These are phyloP conservation scores for Podila verticillata DNA, from an alignment of 192 early-diverging fungal species.

Conservation along the genomic window DNA sequence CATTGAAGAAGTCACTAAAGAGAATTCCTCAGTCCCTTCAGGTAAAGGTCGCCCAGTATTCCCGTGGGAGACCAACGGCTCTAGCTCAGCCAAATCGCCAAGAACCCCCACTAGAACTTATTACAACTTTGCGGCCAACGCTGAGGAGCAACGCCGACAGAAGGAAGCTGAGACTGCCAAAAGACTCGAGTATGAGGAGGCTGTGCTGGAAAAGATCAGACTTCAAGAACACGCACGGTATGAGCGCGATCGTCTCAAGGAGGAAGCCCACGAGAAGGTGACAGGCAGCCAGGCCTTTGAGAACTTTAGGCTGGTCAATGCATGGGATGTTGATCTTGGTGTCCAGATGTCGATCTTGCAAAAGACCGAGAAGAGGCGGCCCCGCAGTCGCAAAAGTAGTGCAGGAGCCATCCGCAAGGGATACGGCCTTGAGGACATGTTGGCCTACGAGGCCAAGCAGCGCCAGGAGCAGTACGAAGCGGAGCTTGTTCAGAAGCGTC, in stretches of 20 bases:
- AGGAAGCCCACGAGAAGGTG: conserved; percentile 24
- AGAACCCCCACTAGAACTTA: conserved; percentile 34
- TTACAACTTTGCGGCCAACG: conserved; percentile 30
- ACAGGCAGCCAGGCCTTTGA: conserved; percentile 47
- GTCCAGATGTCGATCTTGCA: conserved; percentile 42
- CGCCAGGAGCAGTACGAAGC: conserved; percentile 39
- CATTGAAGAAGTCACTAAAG: conserved; percentile 22
- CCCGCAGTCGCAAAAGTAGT: conserved; percentile 49
- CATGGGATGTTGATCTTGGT: conserved; percentile 42
- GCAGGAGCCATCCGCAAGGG: conserved; percentile 43
- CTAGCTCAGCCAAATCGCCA: conserved; percentile 2
- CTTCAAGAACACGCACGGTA: conserved; percentile 27
- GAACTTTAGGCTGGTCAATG: conserved; percentile 49
- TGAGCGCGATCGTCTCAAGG: conserved; percentile 22
- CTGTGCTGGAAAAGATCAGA: conserved; percentile 24
- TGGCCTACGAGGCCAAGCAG: conserved; percentile 35
- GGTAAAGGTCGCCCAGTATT: conserved; percentile 38
- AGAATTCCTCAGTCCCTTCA: conserved; percentile 28
- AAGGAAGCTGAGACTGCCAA: conserved; percentile 15
- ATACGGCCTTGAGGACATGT: conserved; percentile 48
- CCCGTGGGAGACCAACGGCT: conserved; percentile 35
- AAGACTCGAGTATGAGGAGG: conserved; percentile 25
- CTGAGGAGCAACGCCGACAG: conserved; percentile 24
- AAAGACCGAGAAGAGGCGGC: conserved; percentile 41
- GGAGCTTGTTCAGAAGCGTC: conserved; percentile 24